These are phyloP conservation scores for Claviceps sorghi DNA, from an alignment of 2,329 filamentous ascomycete species.

Conservation along the genomic window DNA sequence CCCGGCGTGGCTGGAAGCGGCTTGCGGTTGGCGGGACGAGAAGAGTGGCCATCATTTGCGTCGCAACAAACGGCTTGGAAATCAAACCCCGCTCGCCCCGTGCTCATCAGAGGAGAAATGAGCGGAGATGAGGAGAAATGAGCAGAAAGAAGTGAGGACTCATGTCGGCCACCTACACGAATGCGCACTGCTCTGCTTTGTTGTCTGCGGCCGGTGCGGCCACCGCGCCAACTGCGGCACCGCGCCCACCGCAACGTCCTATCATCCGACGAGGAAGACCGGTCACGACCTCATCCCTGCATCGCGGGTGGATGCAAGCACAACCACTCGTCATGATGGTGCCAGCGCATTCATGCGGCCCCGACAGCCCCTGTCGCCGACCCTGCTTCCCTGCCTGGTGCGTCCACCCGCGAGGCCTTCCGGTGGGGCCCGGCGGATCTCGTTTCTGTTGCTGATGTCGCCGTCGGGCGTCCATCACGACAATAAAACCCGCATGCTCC, in stretches of 20 bases:
- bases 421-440: conserved; percentile 12
- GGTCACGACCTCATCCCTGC: conserved; percentile 21
- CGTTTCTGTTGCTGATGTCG: conserved; percentile 7
- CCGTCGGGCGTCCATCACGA: conserved; percentile 17
- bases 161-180: neutral
- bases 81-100: neutral
- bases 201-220: conserved; percentile 28
- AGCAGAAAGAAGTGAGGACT: neutral
- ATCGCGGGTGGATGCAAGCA: conserved; percentile 19
- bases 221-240: conserved; percentile 11
- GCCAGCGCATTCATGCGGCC: conserved; percentile 34
- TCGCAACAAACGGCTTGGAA: neutral
- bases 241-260: conserved; percentile 23
- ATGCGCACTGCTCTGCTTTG: conserved; percentile 29
- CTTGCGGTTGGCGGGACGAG: neutral
- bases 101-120: neutral
- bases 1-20: neutral
- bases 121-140: neutral
- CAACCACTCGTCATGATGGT: conserved; percentile 21
- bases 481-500: conserved; percentile 36
- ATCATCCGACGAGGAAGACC: conserved; percentile 23
- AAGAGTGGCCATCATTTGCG: neutral
- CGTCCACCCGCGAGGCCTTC: conserved; percentile 7
- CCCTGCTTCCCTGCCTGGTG: conserved; percentile 6
- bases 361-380: conserved; percentile 6